These are phyloP conservation scores for Acanthamoeba quina DNA, from an alignment of 208 protist genomes.

Conservation along the genomic window DNA sequence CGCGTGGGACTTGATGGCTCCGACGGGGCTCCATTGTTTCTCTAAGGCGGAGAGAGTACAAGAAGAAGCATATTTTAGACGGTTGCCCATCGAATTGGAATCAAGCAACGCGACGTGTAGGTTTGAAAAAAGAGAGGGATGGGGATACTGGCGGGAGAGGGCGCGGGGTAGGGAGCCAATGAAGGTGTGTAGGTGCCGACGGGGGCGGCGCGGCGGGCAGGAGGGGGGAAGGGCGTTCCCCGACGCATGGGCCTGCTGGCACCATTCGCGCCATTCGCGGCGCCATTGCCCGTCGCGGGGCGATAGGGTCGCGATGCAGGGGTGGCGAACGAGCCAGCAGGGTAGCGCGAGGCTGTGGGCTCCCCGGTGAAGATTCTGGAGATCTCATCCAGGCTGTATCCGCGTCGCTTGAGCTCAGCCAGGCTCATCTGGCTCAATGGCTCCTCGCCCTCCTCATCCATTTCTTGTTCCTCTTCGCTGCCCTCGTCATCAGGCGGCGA, in stretches of 20 bases:
- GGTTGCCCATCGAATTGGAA: neutral
- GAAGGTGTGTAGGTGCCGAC: conserved; percentile 38
- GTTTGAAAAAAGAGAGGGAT: too few species aligned
- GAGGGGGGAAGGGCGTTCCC: neutral
- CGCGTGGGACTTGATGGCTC: neutral
- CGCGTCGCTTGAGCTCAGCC: neutral
- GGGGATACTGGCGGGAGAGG: neutral
- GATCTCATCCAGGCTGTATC: neutral
- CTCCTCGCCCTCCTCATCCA: conserved; percentile 3
- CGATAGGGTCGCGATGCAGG: neutral
- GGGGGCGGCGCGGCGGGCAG: neutral
- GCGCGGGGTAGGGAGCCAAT: neutral
- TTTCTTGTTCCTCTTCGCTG: conserved; percentile 1
- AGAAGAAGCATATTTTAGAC: neutral
- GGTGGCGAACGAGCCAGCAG: neutral
- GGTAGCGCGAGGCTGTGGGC: neutral
- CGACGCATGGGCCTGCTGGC: neutral
- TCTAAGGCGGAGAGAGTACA: neutral
- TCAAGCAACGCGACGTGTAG: neutral
- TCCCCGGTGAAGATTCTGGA: neutral
- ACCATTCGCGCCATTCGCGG: neutral
- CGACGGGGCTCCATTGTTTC: neutral
- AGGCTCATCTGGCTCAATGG: neutral
- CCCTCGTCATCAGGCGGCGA: neutral
- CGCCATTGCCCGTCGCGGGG: neutral